These are phyloP conservation scores for Phialophora tarda DNA, from an alignment of 2,329 filamentous ascomycete species.

Conservation along the genomic window DNA sequence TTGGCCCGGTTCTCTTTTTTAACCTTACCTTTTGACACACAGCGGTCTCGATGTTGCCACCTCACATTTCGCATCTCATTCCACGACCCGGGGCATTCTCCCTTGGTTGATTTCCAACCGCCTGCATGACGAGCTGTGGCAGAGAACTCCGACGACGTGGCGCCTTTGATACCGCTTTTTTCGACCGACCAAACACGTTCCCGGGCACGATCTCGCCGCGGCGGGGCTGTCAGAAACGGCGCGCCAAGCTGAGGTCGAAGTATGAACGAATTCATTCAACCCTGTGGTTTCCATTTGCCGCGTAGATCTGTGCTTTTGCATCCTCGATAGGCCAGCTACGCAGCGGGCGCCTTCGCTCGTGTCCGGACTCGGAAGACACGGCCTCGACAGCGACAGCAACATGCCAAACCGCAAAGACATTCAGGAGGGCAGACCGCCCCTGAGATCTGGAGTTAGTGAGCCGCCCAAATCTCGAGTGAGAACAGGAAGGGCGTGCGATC, in stretches of 20 bases:
- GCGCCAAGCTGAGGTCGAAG: neutral
- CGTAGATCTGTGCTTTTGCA: neutral
- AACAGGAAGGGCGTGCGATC: constrained; percentile 34
- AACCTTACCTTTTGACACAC: neutral
- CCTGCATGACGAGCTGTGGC: neutral
- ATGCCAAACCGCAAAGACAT: constrained; percentile 29
- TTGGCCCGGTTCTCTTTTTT: constrained; percentile 10
- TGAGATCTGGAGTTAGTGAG: constrained; percentile 17
- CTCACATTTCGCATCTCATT: neutral
- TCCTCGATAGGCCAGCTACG: neutral
- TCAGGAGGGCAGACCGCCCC: constrained; percentile 15
- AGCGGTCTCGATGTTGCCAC: constrained; percentile 5
- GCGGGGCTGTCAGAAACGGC: neutral
- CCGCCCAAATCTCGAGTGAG: constrained; percentile 19
- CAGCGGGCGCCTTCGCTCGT: neutral
- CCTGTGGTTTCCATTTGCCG: constrained; percentile 2
- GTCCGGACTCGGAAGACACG: neutral
- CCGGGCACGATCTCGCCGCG: neutral
- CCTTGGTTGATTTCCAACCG: neutral
- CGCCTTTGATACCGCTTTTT: neutral
- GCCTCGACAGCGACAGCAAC: neutral
- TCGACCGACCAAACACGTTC: neutral
- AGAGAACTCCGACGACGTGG: neutral
- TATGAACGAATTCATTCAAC: constrained; percentile 8
- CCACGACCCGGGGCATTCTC: neutral